Percentiles rank a stretch among this genome's conserved stretches.
Conservation (phyloP, 148 eudicot species). For the Camellia granthamiana region DNA sequence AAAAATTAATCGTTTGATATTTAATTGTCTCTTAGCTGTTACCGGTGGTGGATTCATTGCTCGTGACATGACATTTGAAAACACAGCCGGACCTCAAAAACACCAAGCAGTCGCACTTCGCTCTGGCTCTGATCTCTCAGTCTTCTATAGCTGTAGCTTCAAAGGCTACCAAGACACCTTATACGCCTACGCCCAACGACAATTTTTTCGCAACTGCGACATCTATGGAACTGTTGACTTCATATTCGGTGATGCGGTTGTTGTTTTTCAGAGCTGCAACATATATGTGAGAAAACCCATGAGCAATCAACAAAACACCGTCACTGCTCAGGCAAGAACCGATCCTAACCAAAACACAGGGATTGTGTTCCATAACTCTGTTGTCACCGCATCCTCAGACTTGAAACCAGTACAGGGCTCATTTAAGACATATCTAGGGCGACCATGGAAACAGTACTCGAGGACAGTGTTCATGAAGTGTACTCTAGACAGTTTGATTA, state of each 20-base stretch:
- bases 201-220: conserved; percentile 28
- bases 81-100: conserved; percentile 30
- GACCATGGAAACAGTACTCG: conserved; percentile 54
- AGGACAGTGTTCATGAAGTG: conserved; percentile 45
- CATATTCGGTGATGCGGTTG: conserved; percentile 16
- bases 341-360: conserved; percentile 25
- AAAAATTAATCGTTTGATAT: not conserved
- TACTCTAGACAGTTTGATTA: conserved; percentile 33
- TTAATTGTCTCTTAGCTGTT: conserved; percentile 7
- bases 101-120: conserved; percentile 36
- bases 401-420: conserved; percentile 17
- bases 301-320: conserved; percentile 19
- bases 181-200: conserved; percentile 22
- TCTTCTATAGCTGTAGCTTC: conserved; percentile 31
- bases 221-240: conserved; percentile 22
- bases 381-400: conserved; percentile 18
- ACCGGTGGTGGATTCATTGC: conserved; percentile 31
- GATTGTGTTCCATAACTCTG: conserved; percentile 21
- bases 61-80: conserved; percentile 30
- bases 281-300: conserved; percentile 25
- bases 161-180: conserved; percentile 35
- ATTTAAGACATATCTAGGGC: conserved; percentile 33
- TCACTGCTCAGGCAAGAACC: conserved; percentile 27
- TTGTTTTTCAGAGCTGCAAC: conserved; percentile 18
- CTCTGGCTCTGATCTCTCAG: conserved; percentile 27